These are phyloP conservation scores for Geosmithia putterillii DNA, from an alignment of 2,329 filamentous ascomycete genomes.

Conservation along the genomic window DNA sequence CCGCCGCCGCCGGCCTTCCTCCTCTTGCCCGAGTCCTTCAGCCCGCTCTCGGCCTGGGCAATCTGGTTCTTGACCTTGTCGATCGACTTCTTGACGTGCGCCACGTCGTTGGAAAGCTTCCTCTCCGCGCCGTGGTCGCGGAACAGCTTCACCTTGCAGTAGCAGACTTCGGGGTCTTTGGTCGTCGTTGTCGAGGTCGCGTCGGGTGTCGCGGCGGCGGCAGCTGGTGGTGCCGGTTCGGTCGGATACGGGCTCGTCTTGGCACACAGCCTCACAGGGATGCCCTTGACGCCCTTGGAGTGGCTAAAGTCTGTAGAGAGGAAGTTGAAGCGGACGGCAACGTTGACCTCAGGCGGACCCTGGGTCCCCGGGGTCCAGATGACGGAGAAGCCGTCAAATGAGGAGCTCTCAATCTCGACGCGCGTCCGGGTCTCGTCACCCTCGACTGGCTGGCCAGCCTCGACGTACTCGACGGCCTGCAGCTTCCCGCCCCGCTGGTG, in stretches of 20 bases:
- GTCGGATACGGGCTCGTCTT: slow-evolving; percentile 49
- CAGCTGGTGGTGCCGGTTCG: slow-evolving; percentile 18
- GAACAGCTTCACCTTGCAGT: slow-evolving; percentile 95
- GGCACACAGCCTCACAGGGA: slow-evolving; percentile 82
- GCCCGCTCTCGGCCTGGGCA: slow-evolving; percentile 57
- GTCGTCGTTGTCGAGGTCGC: slow-evolving; percentile 10
- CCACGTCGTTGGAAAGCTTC: slow-evolving; percentile 87
- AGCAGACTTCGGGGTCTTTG: slow-evolving; percentile 59
- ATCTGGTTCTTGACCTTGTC: slow-evolving; percentile 95
- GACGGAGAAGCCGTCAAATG: slow-evolving; percentile 90
- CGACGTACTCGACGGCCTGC: slow-evolving; percentile 91
- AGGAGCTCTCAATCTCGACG: slow-evolving; percentile 61
- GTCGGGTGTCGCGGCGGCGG: slow-evolving; percentile 17
- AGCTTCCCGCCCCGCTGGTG: slow-evolving; percentile 87
- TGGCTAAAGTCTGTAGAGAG: slow-evolving; percentile 97
- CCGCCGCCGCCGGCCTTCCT: slow-evolving; percentile 37
- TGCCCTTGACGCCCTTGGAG: slow-evolving; percentile 96
- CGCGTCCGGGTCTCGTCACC: slow-evolving; percentile 55
- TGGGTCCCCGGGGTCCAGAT: slow-evolving; percentile 69
- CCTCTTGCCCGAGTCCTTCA: slow-evolving; percentile 55
- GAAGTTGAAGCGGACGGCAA: slow-evolving; percentile 95
- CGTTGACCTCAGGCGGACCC: slow-evolving; percentile 61
- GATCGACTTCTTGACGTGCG: slow-evolving; percentile 91
- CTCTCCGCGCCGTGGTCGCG: slow-evolving; percentile 90
- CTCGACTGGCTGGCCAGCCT: slow-evolving; percentile 44